phyloP scores from a whole-genome alignment of 2,329 filamentous ascomycete species.

The Neonectria sp. region DNA sequence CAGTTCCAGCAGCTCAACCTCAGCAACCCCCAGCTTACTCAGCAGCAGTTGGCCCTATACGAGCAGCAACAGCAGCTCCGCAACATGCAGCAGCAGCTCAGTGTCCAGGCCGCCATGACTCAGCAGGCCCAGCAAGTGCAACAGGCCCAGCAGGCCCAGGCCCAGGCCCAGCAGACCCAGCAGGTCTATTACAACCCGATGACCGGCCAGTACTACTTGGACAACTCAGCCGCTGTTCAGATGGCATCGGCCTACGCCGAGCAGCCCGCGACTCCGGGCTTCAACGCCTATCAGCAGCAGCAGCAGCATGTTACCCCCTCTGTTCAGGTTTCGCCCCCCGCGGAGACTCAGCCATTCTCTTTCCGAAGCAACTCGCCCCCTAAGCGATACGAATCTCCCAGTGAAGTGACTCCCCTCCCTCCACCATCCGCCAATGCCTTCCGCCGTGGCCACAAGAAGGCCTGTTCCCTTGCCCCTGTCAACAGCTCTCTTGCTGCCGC shows the following conservation, averaged over 20 bases:
- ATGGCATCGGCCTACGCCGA: slow-evolving; percentile 59
- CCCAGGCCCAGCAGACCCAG: slow-evolving; percentile 72
- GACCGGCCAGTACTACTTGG: slow-evolving; percentile 88
- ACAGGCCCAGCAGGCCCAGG: slow-evolving; percentile 72
- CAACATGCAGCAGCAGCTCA: slow-evolving; percentile 58
- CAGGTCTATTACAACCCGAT: slow-evolving; percentile 89
- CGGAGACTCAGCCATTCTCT: slow-evolving; percentile 67
- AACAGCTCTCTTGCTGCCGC: slow-evolving; percentile 64
- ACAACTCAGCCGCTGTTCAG: slow-evolving; percentile 70
- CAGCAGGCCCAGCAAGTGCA: slow-evolving; percentile 52
- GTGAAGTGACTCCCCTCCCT: slow-evolving; percentile 79
- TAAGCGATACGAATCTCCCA: slow-evolving; percentile 78
- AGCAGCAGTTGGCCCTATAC: slow-evolving; percentile 64
- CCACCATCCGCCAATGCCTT: slow-evolving; percentile 93
- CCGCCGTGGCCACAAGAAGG: slow-evolving; percentile 95
- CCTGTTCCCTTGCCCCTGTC: slow-evolving; percentile 78
- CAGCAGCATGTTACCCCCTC: slow-evolving; percentile 74
- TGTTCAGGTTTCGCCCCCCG: slow-evolving; percentile 87
- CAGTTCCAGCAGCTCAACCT: slow-evolving; percentile 86
- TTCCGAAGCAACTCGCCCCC: slow-evolving; percentile 77
- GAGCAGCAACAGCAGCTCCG: slow-evolving; percentile 61
- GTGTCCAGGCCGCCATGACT: slow-evolving; percentile 54
- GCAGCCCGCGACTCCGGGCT: slow-evolving; percentile 57
- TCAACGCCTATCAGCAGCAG: slow-evolving; percentile 55
- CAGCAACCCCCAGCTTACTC: slow-evolving; percentile 64